Conservation (phyloP, 116 monocot species). For the Posidonia oceanica region DNA sequence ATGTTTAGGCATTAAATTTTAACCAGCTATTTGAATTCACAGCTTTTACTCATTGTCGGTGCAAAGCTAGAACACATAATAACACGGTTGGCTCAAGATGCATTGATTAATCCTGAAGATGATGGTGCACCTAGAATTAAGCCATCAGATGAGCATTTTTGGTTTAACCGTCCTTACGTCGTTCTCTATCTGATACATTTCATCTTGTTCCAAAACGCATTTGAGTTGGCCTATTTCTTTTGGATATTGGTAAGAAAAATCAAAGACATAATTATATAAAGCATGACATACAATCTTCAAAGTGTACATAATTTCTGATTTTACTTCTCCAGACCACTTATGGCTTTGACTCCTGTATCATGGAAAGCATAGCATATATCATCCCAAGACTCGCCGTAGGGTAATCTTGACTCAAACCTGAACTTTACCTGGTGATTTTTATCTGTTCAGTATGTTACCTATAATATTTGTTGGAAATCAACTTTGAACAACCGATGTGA, state of each 20-base stretch:
- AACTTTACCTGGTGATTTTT: background rate
- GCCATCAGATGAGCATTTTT: constrained; percentile 69
- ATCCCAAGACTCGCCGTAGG: constrained; percentile 71
- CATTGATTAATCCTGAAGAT: constrained; percentile 7
- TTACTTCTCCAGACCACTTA: constrained; percentile 40
- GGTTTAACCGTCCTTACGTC: constrained; percentile 52
- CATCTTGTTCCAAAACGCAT: constrained; percentile 89
- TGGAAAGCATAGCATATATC: constrained; percentile 52
- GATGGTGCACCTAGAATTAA: constrained; percentile 17
- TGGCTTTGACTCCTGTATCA: constrained; percentile 74
- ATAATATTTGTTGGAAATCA: too few relatives aligned
- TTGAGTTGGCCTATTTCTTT: constrained; percentile 91
- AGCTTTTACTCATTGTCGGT: constrained; percentile 76
- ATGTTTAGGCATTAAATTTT: too few relatives aligned
- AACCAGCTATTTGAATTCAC: background rate
- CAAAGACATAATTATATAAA: background rate
- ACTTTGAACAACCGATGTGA: background rate
- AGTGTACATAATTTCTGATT: background rate
- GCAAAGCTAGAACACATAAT: constrained; percentile 88
- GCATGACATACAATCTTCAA: background rate
- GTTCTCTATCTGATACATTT: constrained; percentile 79
- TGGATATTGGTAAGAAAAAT: constrained; percentile 66
- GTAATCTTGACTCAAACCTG: constrained; percentile 20
- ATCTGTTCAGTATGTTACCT: too few relatives aligned
- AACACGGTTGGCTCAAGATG: constrained; percentile 58